Evolutionary conservation across 1,284 basidiomycete species (phyloP), one percentile per base, ranked within the genome.

Genomic region (Fomitopsis pinicola): DNA sequence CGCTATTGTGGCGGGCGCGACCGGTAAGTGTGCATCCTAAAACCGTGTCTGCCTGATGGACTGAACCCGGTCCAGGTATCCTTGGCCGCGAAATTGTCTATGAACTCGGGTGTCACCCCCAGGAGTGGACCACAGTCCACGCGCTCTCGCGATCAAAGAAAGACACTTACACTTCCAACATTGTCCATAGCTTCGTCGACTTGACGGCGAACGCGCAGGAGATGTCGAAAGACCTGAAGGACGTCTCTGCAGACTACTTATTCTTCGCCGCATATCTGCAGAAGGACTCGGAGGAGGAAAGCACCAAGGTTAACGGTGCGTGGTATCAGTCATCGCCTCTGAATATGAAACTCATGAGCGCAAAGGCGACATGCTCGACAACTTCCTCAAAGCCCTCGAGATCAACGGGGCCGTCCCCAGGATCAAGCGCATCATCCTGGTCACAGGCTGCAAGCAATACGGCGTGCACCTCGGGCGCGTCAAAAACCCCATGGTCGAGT

Each of bases 191-290:
- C 36, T 38, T 15, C 52, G 36, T 53, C 36, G 52, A 53, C 33
- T 30, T 53, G 10, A 53, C 52, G 14, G 52, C 52, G 5, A 33
- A 19, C 35, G 52, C 52, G 6, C 52, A 53, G 7, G 35, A 53
- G 36, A 53, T 53, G 52, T 30, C 52, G 0, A 53, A 53, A 15
- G 52, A 53, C 6, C 33, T 53, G 33, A 38, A 53, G 52, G 36
- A 53, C 19, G 52, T 53, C 10, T 53, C 52, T 9, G 52, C 33
- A 4, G 52, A 53, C 12, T 53, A 53, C 17, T 5, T 53, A 30
- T 53, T 53, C 52, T 53, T 53, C 36, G 52, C 52, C 28, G 52
- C 52, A 4, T 53, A 53, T 22, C 52, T 53, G n/a, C 52, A 53
- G 17, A 53, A 38, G 17, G 52, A 53, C 26, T 53, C 52, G 15